Evolutionary conservation across 768 basidiomycete genomes (phyloP).

Genomic region (Agaricus sinodeliciosus): DNA sequence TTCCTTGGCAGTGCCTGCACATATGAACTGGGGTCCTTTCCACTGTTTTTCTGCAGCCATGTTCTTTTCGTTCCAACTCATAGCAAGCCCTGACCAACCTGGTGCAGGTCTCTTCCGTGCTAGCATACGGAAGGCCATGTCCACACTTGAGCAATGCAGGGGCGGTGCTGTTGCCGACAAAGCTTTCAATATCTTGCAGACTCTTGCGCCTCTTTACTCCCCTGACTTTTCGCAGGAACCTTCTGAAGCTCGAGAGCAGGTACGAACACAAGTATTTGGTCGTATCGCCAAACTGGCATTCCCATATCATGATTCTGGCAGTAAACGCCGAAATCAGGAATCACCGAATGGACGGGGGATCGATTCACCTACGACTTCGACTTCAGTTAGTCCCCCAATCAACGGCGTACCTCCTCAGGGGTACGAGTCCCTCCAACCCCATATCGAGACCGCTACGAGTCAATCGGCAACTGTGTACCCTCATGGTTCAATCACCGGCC

Average conservation of each 20-base stretch:
- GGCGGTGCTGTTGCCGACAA: slow-evolving; percentile 69
- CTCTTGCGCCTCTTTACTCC: slow-evolving; percentile 69
- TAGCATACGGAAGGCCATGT: slow-evolving; percentile 64
- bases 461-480: slow-evolving; percentile 16
- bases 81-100: slow-evolving; percentile 73
- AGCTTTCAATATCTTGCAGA: slow-evolving; percentile 61
- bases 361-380: slow-evolving; percentile 53
- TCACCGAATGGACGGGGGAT: slow-evolving; percentile 43
- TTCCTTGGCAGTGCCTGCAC: slow-evolving; percentile 67
- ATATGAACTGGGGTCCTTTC: slow-evolving; percentile 80
- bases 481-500: slow-evolving; percentile 15
- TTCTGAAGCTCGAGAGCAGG: slow-evolving; percentile 48
- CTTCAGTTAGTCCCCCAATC: slow-evolving; percentile 51
- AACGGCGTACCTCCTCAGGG: slow-evolving; percentile 29
- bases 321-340: slow-evolving; percentile 40
- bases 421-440: slow-evolving; percentile 27
- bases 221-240: slow-evolving; percentile 48
- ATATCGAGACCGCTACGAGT: slow-evolving; percentile 23
- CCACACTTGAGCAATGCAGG: slow-evolving; percentile 58
- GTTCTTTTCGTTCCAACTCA: slow-evolving; percentile 89
- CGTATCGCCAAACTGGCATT: slow-evolving; percentile 73
- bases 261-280: slow-evolving; percentile 53
- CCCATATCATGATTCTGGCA: slow-evolving; percentile 70
- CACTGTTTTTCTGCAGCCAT: slow-evolving; percentile 83
- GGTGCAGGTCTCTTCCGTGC: slow-evolving; percentile 72